These are phyloP conservation scores for Candida berthetii DNA, from an alignment of 805 yeast species.

Conservation along the genomic window DNA sequence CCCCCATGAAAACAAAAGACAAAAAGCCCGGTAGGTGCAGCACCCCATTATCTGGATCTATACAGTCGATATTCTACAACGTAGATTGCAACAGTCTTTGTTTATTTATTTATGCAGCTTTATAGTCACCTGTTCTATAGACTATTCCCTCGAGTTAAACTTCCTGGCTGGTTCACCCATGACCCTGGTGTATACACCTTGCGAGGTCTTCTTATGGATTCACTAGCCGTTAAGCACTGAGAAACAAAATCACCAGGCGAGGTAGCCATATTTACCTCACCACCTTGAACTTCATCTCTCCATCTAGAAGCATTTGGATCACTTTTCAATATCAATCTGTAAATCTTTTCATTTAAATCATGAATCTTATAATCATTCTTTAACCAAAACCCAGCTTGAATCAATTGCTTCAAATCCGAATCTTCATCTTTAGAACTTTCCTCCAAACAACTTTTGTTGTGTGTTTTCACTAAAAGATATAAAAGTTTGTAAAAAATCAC, in stretches of 20 bases:
- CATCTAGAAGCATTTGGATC: constrained; percentile 11
- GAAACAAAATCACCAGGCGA: too few species aligned
- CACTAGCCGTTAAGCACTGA: neutral
- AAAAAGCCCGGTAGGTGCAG: too few species aligned
- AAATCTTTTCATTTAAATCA: constrained; percentile 20
- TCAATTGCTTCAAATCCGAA: constrained; percentile 20
- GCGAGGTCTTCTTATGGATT: constrained; percentile 1
- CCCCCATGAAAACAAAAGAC: too few species aligned
- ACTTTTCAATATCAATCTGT: constrained; percentile 9
- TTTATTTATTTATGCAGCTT: too few species aligned
- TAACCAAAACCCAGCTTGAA: constrained; percentile 30
- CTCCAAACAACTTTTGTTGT: constrained; percentile 25
- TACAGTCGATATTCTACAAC: too few species aligned
- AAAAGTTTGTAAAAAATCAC: constrained; percentile 21
- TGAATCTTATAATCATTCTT: constrained; percentile 19
- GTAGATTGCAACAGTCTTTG: too few species aligned
- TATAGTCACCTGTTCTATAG: too few species aligned
- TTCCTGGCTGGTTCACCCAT: too few species aligned
- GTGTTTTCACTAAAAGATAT: constrained; percentile 18
- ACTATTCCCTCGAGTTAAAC: too few species aligned
- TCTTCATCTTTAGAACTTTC: constrained; percentile 22
- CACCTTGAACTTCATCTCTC: constrained; percentile 18
- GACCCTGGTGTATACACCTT: constrained; percentile 10
- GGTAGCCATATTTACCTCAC: neutral
- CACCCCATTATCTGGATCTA: too few species aligned